Evolutionary conservation across 2,329 filamentous ascomycete genomes (phyloP).

Genomic region (Sarocladium strictum): DNA sequence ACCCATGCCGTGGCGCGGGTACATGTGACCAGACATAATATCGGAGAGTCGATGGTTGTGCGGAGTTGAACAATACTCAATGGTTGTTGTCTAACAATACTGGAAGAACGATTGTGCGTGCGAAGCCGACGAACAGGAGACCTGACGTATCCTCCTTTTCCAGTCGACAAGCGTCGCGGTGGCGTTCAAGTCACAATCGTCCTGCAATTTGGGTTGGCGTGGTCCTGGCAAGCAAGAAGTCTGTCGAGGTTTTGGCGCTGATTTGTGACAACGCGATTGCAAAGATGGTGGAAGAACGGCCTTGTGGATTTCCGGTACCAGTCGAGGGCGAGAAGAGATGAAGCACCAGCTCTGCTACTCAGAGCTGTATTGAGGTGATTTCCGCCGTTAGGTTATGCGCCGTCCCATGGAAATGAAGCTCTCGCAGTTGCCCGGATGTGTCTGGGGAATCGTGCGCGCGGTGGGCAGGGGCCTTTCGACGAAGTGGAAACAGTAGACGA

Average conservation of each 20-base stretch:
- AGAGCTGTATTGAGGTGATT: no score
- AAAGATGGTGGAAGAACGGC: not conserved
- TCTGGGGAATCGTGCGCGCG: not conserved
- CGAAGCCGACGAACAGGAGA: no score
- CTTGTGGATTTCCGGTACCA: not conserved
- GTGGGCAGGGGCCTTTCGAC: not conserved
- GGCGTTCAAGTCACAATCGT: not conserved
- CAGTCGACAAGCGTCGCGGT: not conserved
- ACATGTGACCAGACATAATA: slow-evolving; percentile 61
- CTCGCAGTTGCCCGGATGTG: not conserved
- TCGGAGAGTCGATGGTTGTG: not conserved
- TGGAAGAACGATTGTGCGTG: not conserved
- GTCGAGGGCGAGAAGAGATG: not conserved
- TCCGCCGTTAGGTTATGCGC: no score
- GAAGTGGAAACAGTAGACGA: not conserved
- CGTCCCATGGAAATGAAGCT: not conserved
- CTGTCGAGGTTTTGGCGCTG: not conserved
- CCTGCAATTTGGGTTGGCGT: not conserved
- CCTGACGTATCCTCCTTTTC: not conserved
- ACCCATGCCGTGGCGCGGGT: slow-evolving; percentile 82
- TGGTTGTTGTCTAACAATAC: not conserved
- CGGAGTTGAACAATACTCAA: not conserved
- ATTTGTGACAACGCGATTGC: not conserved
- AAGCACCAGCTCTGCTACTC: no score
- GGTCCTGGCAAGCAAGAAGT: not conserved